Evolutionary conservation across 345 rosid genomes (phyloP).

Genomic region (Litchi chinensis): DNA sequence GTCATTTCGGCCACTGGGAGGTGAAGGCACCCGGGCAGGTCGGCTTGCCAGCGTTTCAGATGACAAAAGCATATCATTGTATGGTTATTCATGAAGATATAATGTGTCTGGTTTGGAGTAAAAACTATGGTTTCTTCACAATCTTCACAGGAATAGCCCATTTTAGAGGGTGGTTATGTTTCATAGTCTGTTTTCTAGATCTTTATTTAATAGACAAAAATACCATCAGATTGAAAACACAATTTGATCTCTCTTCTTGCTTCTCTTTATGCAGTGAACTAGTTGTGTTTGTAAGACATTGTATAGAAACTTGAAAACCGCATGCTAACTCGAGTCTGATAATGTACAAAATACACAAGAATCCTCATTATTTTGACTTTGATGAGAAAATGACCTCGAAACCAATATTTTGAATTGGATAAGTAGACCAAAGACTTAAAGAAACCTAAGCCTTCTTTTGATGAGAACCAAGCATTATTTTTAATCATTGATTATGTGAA

Average conservation of each 20-base stretch:
- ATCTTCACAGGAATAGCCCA: not conserved
- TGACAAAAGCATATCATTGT: slow-evolving; percentile 89
- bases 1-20: slow-evolving; percentile 66
- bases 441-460: too few species aligned
- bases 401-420: too few species aligned
- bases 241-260: not conserved
- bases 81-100: slow-evolving; percentile 60
- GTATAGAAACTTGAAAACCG: too few species aligned
- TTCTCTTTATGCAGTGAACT: too few species aligned
- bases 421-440: too few species aligned
- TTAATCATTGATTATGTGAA: too few species aligned
- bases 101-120: not conserved
- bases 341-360: too few species aligned
- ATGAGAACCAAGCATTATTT: too few species aligned
- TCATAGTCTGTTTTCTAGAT: slow-evolving; percentile 44
- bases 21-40: slow-evolving; percentile 51
- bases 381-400: too few species aligned
- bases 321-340: too few species aligned
- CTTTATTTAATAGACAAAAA: not conserved
- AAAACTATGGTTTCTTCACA: not conserved
- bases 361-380: too few species aligned
- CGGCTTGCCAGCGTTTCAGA: slow-evolving; percentile 92
- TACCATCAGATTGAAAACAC: not conserved
- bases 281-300: not conserved
- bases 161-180: not conserved